Percentiles rank a stretch among this genome's conserved stretches.
These are phyloP conservation scores for Fragosphaeria purpurea DNA, from an alignment of 2,329 filamentous ascomycete genomes.

Conservation along the genomic window DNA sequence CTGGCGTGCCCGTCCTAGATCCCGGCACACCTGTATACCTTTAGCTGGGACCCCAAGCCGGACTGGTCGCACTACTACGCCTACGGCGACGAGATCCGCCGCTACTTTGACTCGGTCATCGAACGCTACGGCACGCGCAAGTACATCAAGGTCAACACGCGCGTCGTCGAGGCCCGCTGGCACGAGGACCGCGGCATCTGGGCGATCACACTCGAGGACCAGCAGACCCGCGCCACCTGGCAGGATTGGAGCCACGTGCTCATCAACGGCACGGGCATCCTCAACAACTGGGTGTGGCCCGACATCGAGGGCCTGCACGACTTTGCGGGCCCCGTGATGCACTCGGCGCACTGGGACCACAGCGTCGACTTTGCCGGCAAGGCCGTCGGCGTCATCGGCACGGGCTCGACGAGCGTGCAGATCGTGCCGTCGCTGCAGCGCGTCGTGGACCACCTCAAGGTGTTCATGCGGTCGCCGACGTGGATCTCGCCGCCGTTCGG, in stretches of 20 bases:
- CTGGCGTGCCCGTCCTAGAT: neutral
- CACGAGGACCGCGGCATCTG: conserved; percentile 30
- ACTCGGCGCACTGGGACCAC: conserved; percentile 21
- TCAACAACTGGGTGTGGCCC: conserved; percentile 19
- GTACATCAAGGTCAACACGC: conserved; percentile 33
- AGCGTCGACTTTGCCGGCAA: conserved; percentile 15
- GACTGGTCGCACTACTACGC: conserved; percentile 24
- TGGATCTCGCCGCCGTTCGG: conserved; percentile 11
- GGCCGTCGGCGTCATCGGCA: conserved; percentile 20
- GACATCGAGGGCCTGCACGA: conserved; percentile 22
- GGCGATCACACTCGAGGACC: conserved; percentile 22
- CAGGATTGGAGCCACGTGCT: conserved; percentile 13
- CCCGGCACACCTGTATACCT: conserved; percentile 28
- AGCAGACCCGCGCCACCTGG: conserved; percentile 13
- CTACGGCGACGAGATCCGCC: conserved; percentile 14
- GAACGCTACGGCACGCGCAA: conserved; percentile 24
- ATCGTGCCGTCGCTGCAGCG: conserved; percentile 18
- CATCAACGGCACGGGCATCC: conserved; percentile 14
- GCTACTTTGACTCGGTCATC: conserved; percentile 23
- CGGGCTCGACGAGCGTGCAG: conserved; percentile 21
- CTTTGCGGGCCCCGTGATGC: conserved; percentile 19
- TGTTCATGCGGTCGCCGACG: conserved; percentile 11
- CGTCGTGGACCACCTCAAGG: conserved; percentile 6
- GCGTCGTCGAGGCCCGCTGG: conserved; percentile 33
- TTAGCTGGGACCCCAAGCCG: conserved; percentile 18